Evolutionary conservation across 768 basidiomycete genomes (phyloP), one percentile per base, ranked within the genome.

Genomic region (Hygrocybe punicea): DNA sequence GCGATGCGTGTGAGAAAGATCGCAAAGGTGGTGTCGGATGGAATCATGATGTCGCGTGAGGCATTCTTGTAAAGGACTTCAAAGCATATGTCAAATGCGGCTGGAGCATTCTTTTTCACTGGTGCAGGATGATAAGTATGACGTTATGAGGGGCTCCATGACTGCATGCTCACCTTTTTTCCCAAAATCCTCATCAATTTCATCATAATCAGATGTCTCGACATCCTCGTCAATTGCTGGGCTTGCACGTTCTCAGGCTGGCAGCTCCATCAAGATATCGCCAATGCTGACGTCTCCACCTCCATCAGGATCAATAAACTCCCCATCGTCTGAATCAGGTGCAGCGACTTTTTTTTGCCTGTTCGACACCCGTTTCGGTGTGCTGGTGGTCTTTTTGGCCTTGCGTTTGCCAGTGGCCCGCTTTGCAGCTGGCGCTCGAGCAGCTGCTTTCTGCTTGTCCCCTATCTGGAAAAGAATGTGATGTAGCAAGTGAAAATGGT

Each of bases 31-130:
- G 21, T 50, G 16, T 42, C 42, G 10, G 53, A 55, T 47, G 17
- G 10, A 9, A 55, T 29, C n/a, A 51, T 36, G n/a, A 51, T 6
- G 25, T 21, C 42, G 40, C 40, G 53, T 4, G 21, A 23, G 14
- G 40, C 53, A 34, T 55, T 55, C 17, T 39, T 45, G 42, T 36
- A 55, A 24, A 40, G 53, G 3, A 55, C 42, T 25, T 55, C 53
- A 34, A 46, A 55, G n/a, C 10, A 39, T 3, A 55, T 44, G 42
- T 55, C 33, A 23, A 55, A 40, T 53, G n/a, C 24, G 6, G n/a
- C 46, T 21, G 24, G 6, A 46, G 9, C 11, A 46, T 13, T 46
- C 19, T 46, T 48, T 48, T 48, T 19, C 14, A 48, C 40, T 42
- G 40, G 40, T 4, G 10, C 16, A 4, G 4, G 40, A 42, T 39